phyloP scores from a whole-genome alignment of 345 rosid species.

The sweet orange (Citrus sinensis) region DVS_A1.0 CM039164.1:4263501-4264000 shows the following conservation, averaged over 20 bases:
- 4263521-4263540: background rate
- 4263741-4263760: background rate
- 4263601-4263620: background rate
- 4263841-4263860: background rate
- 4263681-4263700: background rate
- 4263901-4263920: background rate
- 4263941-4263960: background rate
- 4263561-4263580: background rate
- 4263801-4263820: background rate
- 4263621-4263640: background rate
- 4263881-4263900: background rate
- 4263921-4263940: background rate
- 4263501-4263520: background rate
- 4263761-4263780: background rate
- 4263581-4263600: background rate
- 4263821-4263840: background rate
- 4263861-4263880: background rate
- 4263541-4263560: background rate
- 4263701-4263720: background rate
- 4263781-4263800: background rate
- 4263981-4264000: background rate
- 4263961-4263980: conserved; percentile 6
- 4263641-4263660: background rate
- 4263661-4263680: background rate
- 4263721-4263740: background rate